A percentile compares a stretch with the other conserved stretches of the same genome.
Evolutionary conservation across 2,329 filamentous ascomycete genomes (phyloP).

Genomic region (Penicillium sclerotiorum): DNA sequence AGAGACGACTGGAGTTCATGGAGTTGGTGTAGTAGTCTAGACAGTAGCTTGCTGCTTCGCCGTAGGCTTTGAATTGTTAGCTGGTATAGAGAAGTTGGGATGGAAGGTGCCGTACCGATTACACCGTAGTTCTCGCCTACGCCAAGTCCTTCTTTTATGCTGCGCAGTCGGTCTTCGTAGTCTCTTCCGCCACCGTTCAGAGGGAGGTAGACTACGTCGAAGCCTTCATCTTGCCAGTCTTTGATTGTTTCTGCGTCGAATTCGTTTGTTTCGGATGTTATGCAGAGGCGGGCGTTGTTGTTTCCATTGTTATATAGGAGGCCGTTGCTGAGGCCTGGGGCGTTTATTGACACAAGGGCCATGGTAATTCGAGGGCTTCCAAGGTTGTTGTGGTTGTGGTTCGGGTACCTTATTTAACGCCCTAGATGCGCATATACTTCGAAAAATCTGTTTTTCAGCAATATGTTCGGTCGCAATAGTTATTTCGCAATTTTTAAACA

Average conservation of each 20-base stretch:
- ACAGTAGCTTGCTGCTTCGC: conserved; percentile 62
- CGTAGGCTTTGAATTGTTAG: conserved; percentile 54
- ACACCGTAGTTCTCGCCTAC: conserved; percentile 64
- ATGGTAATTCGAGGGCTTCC: conserved; percentile 18
- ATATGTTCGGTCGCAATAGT: no score
- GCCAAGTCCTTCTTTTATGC: conserved; percentile 57
- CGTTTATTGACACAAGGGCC: conserved; percentile 38
- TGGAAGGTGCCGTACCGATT: conserved; percentile 57
- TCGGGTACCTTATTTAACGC: background rate
- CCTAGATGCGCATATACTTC: no score
- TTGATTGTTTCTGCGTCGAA: conserved; percentile 59
- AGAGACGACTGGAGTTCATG: conserved; percentile 55
- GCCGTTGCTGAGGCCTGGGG: conserved; percentile 33
- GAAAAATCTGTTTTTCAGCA: no score
- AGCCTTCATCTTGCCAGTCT: conserved; percentile 64
- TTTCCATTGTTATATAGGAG: conserved; percentile 39
- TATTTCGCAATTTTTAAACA: no score
- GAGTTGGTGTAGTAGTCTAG: conserved; percentile 62
- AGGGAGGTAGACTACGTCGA: conserved; percentile 60
- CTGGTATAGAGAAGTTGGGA: no score
- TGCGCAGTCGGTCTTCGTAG: conserved; percentile 54
- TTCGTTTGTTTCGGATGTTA: conserved; percentile 38
- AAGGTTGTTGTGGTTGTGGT: background rate
- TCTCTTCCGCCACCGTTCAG: conserved; percentile 55
- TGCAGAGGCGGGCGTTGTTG: conserved; percentile 36